Evolutionary conservation across 192 early-diverging fungal genomes (phyloP).

Genomic region (Entomortierella chlamydospora): DNA sequence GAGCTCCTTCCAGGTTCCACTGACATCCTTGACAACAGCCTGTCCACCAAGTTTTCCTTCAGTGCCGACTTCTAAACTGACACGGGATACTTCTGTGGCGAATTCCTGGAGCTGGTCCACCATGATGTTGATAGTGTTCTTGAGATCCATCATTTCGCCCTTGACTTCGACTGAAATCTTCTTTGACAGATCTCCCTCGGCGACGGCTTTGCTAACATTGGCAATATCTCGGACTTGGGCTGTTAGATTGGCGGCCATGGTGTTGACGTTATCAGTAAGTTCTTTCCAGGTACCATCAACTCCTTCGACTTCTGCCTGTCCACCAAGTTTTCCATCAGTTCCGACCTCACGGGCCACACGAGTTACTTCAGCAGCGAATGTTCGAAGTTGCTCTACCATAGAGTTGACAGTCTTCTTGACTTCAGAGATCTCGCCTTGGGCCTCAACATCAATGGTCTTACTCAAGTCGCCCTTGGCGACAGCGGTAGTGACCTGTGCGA

Average conservation of each 20-base stretch:
- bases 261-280: conserved; percentile 76
- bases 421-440: conserved; percentile 68
- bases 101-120: conserved; percentile 73
- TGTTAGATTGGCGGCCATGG: conserved; percentile 75
- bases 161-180: conserved; percentile 68
- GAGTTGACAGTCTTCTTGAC: conserved; percentile 72
- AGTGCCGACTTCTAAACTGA: conserved; percentile 72
- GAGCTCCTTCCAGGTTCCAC: conserved; percentile 74
- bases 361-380: conserved; percentile 60
- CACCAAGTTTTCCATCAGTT: conserved; percentile 69
- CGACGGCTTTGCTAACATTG: conserved; percentile 71
- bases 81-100: conserved; percentile 71
- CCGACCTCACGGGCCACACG: conserved; percentile 72
- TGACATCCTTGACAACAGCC: conserved; percentile 63
- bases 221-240: conserved; percentile 73
- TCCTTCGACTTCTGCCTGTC: conserved; percentile 49
- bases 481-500: too few relatives aligned
- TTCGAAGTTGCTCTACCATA: conserved; percentile 55
- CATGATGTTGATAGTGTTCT: conserved; percentile 72
- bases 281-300: conserved; percentile 79
- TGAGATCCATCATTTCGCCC: conserved; percentile 74
- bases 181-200: conserved; percentile 68
- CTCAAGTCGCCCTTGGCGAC: too few relatives aligned
- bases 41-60: conserved; percentile 68
- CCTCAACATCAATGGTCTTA: too few relatives aligned